Percentiles rank a stretch among this genome's conserved stretches.
phyloP scores from a whole-genome alignment of 2,329 filamentous ascomycete genomes.

The Lachnum nothofagi region DNA sequence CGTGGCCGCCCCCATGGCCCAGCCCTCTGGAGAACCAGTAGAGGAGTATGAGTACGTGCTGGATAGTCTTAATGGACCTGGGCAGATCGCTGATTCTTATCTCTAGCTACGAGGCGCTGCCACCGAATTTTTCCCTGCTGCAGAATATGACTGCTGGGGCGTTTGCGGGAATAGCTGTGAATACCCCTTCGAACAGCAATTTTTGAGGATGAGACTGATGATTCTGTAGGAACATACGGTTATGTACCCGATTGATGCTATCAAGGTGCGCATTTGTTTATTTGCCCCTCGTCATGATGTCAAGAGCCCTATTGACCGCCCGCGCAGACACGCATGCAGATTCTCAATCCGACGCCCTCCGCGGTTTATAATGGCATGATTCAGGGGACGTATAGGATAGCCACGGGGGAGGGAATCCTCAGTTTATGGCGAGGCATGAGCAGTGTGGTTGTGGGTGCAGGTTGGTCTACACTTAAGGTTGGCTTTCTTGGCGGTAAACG shows the following conservation, averaged over 20 bases:
- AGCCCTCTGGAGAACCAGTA: constrained; percentile 57
- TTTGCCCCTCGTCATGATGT: constrained; percentile 5
- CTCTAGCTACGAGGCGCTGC: constrained; percentile 78
- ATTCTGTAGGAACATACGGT: constrained; percentile 80
- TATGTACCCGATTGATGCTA: constrained; percentile 97
- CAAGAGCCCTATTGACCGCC: constrained; percentile 17
- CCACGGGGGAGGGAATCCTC: constrained; percentile 79
- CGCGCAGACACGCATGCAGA: constrained; percentile 89
- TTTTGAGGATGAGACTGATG: constrained; percentile 20
- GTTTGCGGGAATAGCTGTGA: constrained; percentile 64
- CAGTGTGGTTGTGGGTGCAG: constrained; percentile 91
- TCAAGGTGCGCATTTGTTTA: constrained; percentile 63
- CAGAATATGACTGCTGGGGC: constrained; percentile 96
- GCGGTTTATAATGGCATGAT: constrained; percentile 85
- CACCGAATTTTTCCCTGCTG: constrained; percentile 85
- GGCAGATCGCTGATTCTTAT: constrained; percentile 20
- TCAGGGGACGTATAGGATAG: constrained; percentile 89
- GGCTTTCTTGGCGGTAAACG: constrained; percentile 6
- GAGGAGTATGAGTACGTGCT: constrained; percentile 62
- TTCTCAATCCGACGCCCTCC: constrained; percentile 75
- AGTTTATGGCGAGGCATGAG: constrained; percentile 96
- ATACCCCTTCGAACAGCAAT: constrained; percentile 7
- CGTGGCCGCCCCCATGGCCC: constrained; percentile 65
- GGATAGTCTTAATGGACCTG: constrained; percentile 2
- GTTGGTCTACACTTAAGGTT: constrained; percentile 47